Conservation (phyloP, 208 protist genomes). For the Crithidia sp. region DNA sequence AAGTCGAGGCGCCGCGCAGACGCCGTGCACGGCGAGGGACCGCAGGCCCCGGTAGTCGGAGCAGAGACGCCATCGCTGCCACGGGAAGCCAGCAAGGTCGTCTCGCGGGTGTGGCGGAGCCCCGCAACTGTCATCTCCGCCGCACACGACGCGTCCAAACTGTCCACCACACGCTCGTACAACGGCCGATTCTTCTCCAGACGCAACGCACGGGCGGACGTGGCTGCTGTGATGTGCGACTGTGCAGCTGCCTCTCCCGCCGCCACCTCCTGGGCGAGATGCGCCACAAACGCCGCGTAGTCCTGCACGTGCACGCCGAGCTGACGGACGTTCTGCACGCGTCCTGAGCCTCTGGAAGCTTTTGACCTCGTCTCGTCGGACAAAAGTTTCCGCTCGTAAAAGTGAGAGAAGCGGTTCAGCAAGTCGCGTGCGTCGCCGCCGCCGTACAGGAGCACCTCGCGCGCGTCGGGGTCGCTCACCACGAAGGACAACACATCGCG, state of each 20-base stretch:
- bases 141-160: conserved; percentile 23
- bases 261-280: conserved; percentile 46
- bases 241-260: not conserved
- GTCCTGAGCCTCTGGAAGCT: not conserved
- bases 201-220: not conserved
- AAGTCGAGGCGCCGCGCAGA: not conserved
- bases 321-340: conserved; percentile 40
- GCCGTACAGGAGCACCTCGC: conserved; percentile 44
- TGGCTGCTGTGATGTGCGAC: too few species aligned
- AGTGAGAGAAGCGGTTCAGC: conserved; percentile 58
- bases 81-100: not conserved
- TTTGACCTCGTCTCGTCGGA: not conserved
- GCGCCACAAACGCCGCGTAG: conserved; percentile 51
- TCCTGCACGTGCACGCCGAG: conserved; percentile 85
- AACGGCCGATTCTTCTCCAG: conserved; percentile 32
- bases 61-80: not conserved
- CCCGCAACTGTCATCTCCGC: conserved; percentile 2
- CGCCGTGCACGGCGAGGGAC: not conserved
- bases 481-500: conserved; percentile 67
- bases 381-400: conserved; percentile 46
- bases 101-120: conserved; percentile 18
- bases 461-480: conserved; percentile 41
- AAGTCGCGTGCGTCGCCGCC: conserved; percentile 68
- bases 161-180: conserved; percentile 37
- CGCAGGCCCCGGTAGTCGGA: not conserved